These are phyloP conservation scores for Massarina eburnea DNA, from an alignment of 2,329 filamentous ascomycete species.

Conservation along the genomic window DNA sequence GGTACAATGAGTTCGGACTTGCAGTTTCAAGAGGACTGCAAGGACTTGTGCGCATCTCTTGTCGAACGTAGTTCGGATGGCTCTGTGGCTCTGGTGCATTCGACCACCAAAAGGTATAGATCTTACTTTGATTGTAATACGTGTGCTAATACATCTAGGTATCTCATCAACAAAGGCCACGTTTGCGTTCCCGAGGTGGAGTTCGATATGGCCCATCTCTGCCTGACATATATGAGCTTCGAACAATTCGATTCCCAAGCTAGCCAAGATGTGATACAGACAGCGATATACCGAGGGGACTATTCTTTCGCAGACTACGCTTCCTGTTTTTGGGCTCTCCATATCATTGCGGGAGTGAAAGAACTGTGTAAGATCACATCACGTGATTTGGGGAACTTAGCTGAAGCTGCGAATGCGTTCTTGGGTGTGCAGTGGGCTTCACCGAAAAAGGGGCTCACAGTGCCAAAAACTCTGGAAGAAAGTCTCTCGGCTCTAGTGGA, in stretches of 20 bases:
- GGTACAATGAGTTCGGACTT: constrained; percentile 27
- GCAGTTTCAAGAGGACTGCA: constrained; percentile 25
- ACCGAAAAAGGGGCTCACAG: neutral
- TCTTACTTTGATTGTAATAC: too few species aligned
- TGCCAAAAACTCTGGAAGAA: neutral
- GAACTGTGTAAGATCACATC: neutral
- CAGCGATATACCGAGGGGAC: constrained; percentile 1
- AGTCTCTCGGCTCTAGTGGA: too few species aligned
- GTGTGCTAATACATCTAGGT: too few species aligned
- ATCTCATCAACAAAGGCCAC: too few species aligned
- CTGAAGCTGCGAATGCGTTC: neutral
- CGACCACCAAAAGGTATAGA: constrained; percentile 14
- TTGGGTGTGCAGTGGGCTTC: constrained; percentile 1
- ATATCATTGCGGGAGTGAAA: neutral
- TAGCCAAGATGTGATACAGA: neutral
- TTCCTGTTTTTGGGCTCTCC: constrained; percentile 1
- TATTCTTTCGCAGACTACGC: constrained; percentile 11
- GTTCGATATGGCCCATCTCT: too few species aligned
- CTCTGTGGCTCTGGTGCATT: constrained; percentile 9
- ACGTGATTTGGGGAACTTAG: neutral
- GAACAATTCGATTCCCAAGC: neutral
- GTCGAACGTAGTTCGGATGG: constrained; percentile 21
- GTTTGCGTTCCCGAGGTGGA: too few species aligned
- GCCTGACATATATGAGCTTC: too few species aligned
- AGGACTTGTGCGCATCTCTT: constrained; percentile 42